Base-by-base conservation (phyloP, 1,284 basidiomycete species). In the Microbotryomycetes sp. region DNA sequence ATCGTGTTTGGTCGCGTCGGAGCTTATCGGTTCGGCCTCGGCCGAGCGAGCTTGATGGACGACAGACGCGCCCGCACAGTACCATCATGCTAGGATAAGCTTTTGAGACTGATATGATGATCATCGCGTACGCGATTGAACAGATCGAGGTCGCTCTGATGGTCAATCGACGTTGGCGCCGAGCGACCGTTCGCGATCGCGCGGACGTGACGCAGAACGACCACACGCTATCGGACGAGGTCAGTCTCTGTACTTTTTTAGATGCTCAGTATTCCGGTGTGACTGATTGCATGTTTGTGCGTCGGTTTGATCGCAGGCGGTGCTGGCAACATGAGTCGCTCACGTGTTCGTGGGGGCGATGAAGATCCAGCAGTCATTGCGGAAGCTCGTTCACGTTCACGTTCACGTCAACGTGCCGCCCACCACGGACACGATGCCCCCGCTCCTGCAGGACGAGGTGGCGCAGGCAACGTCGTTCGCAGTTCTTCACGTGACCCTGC, bases 281-380 rank as follows among this genome's bases (percentile, higher is more conserved):
- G n/a, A n/a, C n/a, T n/a, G n/a, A n/a, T n/a, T n/a, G n/a, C n/a
- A n/a, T n/a, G n/a, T n/a, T n/a, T n/a, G n/a, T n/a, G n/a, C n/a
- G n/a, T n/a, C n/a, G n/a, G n/a, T 18, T 41, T 18, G 35, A 41
- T 9, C 35, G 9, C 48, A 67, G 65, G 65, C n/a, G 65, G 65
- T 23, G 62, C 62, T 2, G 65, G 65, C 45, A 67, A 67, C 63
- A 67, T 67, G 65, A 60, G 57, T 1, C 65, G 63, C 45, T 67
- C 65, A 18, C 60, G 65, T 28, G 65, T 58, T 35, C 60, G 65
- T 45, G 57, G 35, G 35, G 11, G 18, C 9, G 35, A 41, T 41
- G 28, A 53, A 21, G 48, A 56, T 18, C 56, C 47, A 13, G 3
- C 54, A 31, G 62, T 57, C 0, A 11, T 67, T 31, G 65, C 47